Base-by-base conservation (phyloP, 352 stramenopile species). In the Blastocystis sp. region DNA sequence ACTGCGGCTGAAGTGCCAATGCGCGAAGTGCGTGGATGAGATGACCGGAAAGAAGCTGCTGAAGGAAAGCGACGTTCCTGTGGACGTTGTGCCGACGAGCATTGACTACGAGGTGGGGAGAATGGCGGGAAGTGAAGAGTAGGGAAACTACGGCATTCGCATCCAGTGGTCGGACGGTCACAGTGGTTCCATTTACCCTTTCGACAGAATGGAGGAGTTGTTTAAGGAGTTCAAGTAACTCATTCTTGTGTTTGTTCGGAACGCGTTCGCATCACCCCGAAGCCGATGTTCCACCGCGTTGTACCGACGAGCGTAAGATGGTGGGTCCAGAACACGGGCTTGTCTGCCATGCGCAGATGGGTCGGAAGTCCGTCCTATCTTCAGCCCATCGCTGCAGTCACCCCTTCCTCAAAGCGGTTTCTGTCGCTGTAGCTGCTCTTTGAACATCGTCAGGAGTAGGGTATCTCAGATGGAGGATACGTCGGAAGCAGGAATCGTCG, bases 101-200 rank as follows among this genome's bases (percentile, higher is more conserved):
- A 88, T 88, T 65, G 78, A 88, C 68, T 88, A 88, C 28, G 78
- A 88, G 48, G 48, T 57, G 48, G 48, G 48, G 48, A 57, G 6
- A 17, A 14, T 57, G 6, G 48, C 6, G 48, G 48, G 14, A 14
- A 57, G 48, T 57, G 48, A 57, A 57, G 48, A 57, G 48, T 57
- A 57, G 52, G 78, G 78, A 17, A 88, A 88, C 78, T 88, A 88
- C 52, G 78, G 78, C 60, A 79, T 88, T 14, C 63, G 68, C 45
- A 65, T 88, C 11, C 61, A 88, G 68, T 88, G 78, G 78, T 88
- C 78, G 19, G 78, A 88, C 57, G 78, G 78, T 6, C 78, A 88
- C 48, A 65, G 68, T 77, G 62, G 45, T 10, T 88, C 78, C 14
- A 65, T 79, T 77, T 76, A 88, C 34, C 64, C 78, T 14, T 88